Evolutionary conservation across 2,329 filamentous ascomycete species (phyloP).

Genomic region (Aureobasidium sp.): DNA sequence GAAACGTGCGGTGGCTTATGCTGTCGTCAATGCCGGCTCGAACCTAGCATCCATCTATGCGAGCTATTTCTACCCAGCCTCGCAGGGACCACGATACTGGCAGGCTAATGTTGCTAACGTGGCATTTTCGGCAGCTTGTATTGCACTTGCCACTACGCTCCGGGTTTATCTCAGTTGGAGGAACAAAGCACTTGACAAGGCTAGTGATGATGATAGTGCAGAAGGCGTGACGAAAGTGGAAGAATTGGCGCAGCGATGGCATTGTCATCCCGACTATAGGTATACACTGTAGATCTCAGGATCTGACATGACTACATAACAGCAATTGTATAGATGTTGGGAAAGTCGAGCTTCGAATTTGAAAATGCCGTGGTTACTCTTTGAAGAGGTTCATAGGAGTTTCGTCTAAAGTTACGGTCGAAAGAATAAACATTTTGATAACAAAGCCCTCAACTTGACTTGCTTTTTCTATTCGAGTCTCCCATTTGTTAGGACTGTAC

Average conservation of each 20-base stretch:
- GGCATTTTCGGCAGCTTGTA: not conserved
- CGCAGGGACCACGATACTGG: not conserved
- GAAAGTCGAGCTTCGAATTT: too few relatives aligned
- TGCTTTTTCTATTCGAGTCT: not conserved
- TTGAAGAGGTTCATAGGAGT: too few relatives aligned
- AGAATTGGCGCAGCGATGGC: not conserved
- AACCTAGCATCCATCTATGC: conserved; percentile 29
- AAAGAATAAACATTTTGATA: too few relatives aligned
- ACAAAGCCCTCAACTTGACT: not conserved
- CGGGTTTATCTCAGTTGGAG: not conserved
- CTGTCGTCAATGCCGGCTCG: conserved; percentile 26
- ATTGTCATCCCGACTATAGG: not conserved
- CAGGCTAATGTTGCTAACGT: not conserved
- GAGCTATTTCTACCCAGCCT: not conserved
- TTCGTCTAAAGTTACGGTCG: too few relatives aligned
- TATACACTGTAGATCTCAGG: not conserved
- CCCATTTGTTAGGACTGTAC: too few relatives aligned
- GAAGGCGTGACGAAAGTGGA: not conserved
- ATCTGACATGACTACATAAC: too few relatives aligned
- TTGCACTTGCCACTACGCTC: not conserved
- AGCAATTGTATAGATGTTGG: too few relatives aligned
- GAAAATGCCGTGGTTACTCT: too few relatives aligned
- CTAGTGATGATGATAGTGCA: not conserved
- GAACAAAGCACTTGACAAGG: not conserved
- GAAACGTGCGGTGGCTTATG: conserved; percentile 25